Evolutionary conservation across 176 grass and related monocot genomes (phyloP).

Genomic region (Panicum miliaceum): DNA sequence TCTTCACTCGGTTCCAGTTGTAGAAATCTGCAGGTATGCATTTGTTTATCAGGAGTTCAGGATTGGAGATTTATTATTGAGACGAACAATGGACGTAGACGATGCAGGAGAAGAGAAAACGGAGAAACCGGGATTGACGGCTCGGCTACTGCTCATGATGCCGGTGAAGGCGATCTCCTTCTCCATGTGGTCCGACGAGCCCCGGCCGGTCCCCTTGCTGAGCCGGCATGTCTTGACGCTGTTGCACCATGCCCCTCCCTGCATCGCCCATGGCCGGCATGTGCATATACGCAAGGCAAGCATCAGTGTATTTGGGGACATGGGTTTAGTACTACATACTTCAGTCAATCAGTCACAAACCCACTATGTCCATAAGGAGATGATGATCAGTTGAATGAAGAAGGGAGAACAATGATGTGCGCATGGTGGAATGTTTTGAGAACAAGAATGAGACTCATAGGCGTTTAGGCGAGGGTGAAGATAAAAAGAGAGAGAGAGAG

Average conservation of each 20-base stretch:
- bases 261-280: not conserved
- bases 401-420: no score
- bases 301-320: no score
- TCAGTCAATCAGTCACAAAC: not conserved
- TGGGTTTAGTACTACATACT: not conserved
- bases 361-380: no score
- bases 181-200: constrained; percentile 77
- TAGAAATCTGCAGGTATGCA: constrained; percentile 62
- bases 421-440: no score
- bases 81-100: not conserved
- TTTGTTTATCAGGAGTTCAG: no score
- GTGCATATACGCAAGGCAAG: not conserved
- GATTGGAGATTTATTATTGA: not conserved
- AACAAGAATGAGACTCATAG: no score
- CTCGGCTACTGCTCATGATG: constrained; percentile 59
- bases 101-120: not conserved
- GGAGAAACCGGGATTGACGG: constrained; percentile 63
- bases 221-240: constrained; percentile 51
- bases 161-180: constrained; percentile 57
- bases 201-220: constrained; percentile 46
- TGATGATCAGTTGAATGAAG: no score
- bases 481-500: not conserved
- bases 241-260: constrained; percentile 88
- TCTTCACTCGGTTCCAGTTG: constrained; percentile 83
- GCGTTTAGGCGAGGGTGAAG: no score